Conservation (phyloP, 805 yeast species). For the Metschnikowia hibisci region DNA sequence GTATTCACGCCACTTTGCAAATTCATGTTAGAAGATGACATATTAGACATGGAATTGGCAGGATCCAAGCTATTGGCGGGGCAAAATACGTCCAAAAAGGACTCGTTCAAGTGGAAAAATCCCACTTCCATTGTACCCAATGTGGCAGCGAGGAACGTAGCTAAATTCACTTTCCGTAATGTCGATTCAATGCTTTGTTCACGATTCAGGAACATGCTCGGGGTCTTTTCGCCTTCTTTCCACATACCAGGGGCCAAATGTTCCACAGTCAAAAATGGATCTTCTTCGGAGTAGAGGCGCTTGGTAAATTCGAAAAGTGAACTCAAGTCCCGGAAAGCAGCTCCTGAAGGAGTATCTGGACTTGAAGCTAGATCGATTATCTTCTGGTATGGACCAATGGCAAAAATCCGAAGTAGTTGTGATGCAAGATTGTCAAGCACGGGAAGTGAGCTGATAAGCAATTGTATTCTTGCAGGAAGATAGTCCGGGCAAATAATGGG, state of each 20-base stretch:
- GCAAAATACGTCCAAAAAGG: conserved; percentile 83
- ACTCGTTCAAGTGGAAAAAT: conserved; percentile 77
- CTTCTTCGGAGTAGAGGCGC: conserved; percentile 61
- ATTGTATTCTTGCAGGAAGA: conserved; percentile 58
- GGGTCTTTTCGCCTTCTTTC: conserved; percentile 59
- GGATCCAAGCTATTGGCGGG: conserved; percentile 62
- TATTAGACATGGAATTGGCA: conserved; percentile 36
- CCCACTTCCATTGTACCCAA: conserved; percentile 84
- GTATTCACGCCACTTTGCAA: conserved; percentile 33
- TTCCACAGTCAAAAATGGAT: conserved; percentile 67
- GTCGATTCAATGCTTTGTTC: conserved; percentile 63
- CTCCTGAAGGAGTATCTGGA: conserved; percentile 62
- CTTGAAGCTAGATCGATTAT: conserved; percentile 65
- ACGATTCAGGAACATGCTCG: conserved; percentile 52
- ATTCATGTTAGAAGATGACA: conserved; percentile 28
- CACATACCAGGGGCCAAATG: conserved; percentile 70
- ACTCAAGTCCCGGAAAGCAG: conserved; percentile 63
- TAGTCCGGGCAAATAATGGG: conserved; percentile 53
- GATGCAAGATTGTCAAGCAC: conserved; percentile 77
- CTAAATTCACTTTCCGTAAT: conserved; percentile 77
- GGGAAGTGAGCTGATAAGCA: conserved; percentile 65
- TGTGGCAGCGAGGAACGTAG: conserved; percentile 84
- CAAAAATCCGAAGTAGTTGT: conserved; percentile 70
- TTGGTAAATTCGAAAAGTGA: conserved; percentile 76
- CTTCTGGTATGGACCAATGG: conserved; percentile 72